Evolutionary conservation across 352 stramenopile species (phyloP), one percentile per base, ranked within the genome.

Genomic region (Pythium sp.): DNA sequence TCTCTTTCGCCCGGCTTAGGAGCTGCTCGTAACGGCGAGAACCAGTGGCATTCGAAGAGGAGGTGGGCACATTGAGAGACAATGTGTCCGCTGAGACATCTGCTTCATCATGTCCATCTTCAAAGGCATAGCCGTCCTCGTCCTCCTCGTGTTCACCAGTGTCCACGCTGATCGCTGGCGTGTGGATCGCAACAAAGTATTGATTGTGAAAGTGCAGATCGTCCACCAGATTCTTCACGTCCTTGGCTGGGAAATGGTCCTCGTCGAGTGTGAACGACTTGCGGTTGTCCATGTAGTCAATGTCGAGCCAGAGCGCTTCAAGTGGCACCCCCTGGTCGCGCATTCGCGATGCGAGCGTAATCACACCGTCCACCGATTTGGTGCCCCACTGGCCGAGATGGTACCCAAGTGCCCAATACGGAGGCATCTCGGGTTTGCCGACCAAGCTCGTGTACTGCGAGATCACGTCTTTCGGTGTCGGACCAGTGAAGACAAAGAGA

Each of bases 331-430:
- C 82, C 6, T 74, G 46, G 6, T 66, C 56, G 7, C 76, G 71
- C 61, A 92, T 74, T 2, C 69, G 63, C 18, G 67, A 62, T 3
- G 87, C 85, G 43, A 81, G 71, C 1, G 70, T 38, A 46, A 82
- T 68, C 3, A 73, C 61, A 1, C 74, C 79, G 26, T 77, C 67
- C 32, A 85, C 56, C 65, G 87, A 72, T 65, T 68, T 32, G 62
- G 72, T 46, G 69, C 79, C 79, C 32, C 68, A 68, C 34, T 72
- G 77, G 5, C 86, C 92, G 5, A 92, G 67, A 36, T 97, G 89
- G 64, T 96, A 96, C 0, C 91, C 91, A 14, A 97, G 74, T 0
- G 84, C 80, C 90, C 90, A 97, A 61, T 94, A 91, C 51, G 91
- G 88, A 12, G 89, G 87, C 72, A 97, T 80, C 41, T 74, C 72